These are phyloP conservation scores for Macrolepiota fuliginosa DNA, from an alignment of 768 basidiomycete genomes.

Conservation along the genomic window DNA sequence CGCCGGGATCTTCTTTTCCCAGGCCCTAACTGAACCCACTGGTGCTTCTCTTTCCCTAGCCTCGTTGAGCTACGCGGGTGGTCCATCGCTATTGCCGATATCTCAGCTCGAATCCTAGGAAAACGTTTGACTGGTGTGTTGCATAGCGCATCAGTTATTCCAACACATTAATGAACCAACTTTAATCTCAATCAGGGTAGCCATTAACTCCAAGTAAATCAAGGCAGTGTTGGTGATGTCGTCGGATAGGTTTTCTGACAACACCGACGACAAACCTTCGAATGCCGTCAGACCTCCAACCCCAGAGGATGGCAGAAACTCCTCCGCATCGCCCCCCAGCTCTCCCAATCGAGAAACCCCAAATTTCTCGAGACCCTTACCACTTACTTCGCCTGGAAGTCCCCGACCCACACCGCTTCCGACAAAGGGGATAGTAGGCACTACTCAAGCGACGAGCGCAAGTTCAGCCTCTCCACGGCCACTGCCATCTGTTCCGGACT, in stretches of 20 bases:
- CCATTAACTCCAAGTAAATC: neutral
- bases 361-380: conserved; percentile 3
- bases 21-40: neutral
- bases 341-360: neutral
- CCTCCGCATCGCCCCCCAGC: neutral
- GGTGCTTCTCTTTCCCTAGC: neutral
- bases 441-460: neutral
- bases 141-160: neutral
- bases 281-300: neutral
- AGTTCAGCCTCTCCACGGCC: neutral
- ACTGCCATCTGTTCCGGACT: conserved; percentile 4
- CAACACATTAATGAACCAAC: neutral
- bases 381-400: neutral
- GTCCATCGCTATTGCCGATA: neutral
- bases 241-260: neutral
- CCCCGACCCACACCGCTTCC: neutral
- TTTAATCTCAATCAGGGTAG: neutral
- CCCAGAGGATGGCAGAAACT: neutral
- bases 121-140: neutral
- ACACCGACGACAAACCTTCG: neutral
- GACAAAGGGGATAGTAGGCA: neutral
- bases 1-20: neutral
- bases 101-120: neutral
- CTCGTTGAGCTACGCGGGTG: neutral
- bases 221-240: neutral